Evolutionary conservation across 78 protist species (phyloP), one percentile per base, ranked within the genome.

Genomic region (Dictyostelium purpureum): DNA sequence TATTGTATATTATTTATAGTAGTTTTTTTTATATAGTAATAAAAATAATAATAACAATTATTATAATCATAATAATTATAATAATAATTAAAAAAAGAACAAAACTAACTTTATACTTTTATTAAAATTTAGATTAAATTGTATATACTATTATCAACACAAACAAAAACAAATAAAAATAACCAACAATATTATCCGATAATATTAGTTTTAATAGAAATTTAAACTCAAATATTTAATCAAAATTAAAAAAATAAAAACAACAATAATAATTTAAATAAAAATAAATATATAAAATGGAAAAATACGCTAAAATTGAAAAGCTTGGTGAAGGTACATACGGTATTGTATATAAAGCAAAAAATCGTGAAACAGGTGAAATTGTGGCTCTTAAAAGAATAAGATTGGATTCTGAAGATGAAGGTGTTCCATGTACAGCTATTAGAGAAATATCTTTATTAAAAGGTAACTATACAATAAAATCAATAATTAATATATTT

Each of bases 401-500:
- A 26, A 89, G 97, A 37, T 79, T 97, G 1, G 98, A 97, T 6
- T 67, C 88, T 11, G 98, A 96, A 33, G 98, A 96, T 54, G 99
- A 98, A 88, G 99, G 99, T 42, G 99, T 98, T 40, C 99, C 99
- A 14, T 93, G 97, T 89, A 99, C 99, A 0, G 98, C 99, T 47
- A 97, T 99, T 57, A 96, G 99, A 49, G 99, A 99, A 80, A 99
- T 99, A 12, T 95, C 99, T 40, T 93, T 99, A 21, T 89, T 99
- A 33, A 93, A 97, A n/a, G n/a, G n/a, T n/a, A n/a, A n/a, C n/a
- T n/a, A n/a, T n/a, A n/a, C n/a, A n/a, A n/a, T n/a, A n/a, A n/a
- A n/a, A n/a, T n/a, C n/a, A n/a, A n/a, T n/a, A n/a, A n/a, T n/a
- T n/a, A n/a, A n/a, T n/a, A n/a, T n/a, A n/a, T n/a, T n/a, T n/a